phyloP scores from a whole-genome alignment of 1,284 basidiomycete genomes.

The Ustanciosporium gigantosporum region DNA sequence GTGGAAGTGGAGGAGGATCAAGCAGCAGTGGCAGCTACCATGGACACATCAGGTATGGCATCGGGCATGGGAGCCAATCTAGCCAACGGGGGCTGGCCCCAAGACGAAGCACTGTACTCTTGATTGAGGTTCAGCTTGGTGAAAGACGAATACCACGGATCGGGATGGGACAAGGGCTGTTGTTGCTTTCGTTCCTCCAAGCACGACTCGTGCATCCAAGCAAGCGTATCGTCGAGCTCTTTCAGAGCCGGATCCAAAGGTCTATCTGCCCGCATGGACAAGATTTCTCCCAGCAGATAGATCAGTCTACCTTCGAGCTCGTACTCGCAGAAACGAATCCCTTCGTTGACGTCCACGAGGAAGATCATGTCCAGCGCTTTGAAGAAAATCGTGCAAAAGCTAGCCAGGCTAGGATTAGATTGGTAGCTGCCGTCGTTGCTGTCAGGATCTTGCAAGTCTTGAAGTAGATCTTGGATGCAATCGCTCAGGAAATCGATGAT shows the following conservation, averaged over 20 bases:
- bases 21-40: not conserved
- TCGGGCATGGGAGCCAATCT: too few relatives aligned
- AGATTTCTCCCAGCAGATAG: not conserved
- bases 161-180: not conserved
- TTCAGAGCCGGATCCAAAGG: not conserved
- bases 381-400: not conserved
- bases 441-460: not conserved
- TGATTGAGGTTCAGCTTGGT: too few relatives aligned
- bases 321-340: not conserved
- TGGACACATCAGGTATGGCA: too few relatives aligned
- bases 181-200: not conserved
- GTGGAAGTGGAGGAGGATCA: conserved; percentile 27
- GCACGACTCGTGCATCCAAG: not conserved
- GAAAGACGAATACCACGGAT: not conserved
- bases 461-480: not conserved
- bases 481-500: not conserved
- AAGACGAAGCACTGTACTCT: conserved; percentile 1
- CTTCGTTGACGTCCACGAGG: not conserved
- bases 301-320: not conserved
- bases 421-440: too few relatives aligned
- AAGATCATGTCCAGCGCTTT: not conserved
- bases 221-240: not conserved
- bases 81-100: not conserved
- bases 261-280: not conserved
- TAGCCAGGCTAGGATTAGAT: too few relatives aligned